phyloP scores from a whole-genome alignment of 1,139 yeast species.

The Lodderomyces orthopsilosis region DNA sequence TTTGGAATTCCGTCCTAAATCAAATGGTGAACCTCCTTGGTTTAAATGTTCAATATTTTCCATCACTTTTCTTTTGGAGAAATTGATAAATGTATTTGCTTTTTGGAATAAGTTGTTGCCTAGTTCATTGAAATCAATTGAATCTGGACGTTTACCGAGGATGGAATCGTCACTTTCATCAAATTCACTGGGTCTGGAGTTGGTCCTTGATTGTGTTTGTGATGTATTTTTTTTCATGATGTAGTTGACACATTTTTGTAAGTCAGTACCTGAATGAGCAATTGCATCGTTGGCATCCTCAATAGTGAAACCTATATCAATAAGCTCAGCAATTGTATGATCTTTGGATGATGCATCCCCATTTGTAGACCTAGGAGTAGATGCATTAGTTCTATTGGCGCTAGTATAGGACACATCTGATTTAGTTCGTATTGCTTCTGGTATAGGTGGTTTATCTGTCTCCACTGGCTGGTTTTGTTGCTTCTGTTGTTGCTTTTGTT shows the following conservation, averaged over 20 bases:
- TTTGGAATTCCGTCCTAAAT: slow-evolving; percentile 14
- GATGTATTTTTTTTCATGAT: slow-evolving; percentile 47
- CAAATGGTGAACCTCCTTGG: slow-evolving; percentile 17
- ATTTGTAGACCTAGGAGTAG: not conserved
- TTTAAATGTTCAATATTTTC: slow-evolving; percentile 66
- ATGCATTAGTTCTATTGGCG: slow-evolving; percentile 5
- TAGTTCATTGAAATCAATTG: slow-evolving; percentile 51
- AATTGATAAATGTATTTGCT: slow-evolving; percentile 59
- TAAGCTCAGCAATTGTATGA: slow-evolving; percentile 60
- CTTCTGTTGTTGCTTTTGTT: slow-evolving; percentile 13
- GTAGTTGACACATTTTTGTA: slow-evolving; percentile 65
- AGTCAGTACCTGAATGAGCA: slow-evolving; percentile 52
- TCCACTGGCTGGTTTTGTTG: not conserved
- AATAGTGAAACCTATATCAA: slow-evolving; percentile 76
- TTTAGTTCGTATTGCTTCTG: slow-evolving; percentile 3
- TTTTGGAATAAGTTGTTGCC: slow-evolving; percentile 60
- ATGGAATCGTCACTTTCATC: slow-evolving; percentile 15
- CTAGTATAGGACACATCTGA: not conserved
- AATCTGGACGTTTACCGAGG: slow-evolving; percentile 14
- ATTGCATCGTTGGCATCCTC: slow-evolving; percentile 65
- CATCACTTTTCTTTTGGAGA: slow-evolving; percentile 60
- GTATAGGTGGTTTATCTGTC: not conserved
- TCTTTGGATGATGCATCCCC: slow-evolving; percentile 27
- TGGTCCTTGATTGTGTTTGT: not conserved
- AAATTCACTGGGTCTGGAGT: slow-evolving; percentile 16